phyloP scores from a whole-genome alignment of 108 stramenopile genomes.

The Nitzschia putrida region DNA sequence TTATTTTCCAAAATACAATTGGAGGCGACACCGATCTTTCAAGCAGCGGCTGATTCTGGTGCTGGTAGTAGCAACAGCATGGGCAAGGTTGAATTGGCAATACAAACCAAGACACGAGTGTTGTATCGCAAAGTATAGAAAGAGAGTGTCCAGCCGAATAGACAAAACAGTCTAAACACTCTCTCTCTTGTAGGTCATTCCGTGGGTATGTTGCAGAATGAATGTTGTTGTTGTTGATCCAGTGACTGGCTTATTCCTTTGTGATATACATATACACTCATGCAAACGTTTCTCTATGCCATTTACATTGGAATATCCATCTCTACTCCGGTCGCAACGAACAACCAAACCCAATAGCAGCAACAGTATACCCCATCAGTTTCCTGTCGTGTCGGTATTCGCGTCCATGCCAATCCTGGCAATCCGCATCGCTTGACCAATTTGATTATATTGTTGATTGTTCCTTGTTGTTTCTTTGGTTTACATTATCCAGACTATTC shows the following conservation, averaged over 20 bases:
- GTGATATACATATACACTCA: background rate
- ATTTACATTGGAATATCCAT: background rate
- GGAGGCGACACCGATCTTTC: constrained; percentile 2
- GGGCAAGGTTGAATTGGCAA: constrained; percentile 20
- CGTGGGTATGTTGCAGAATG: constrained; percentile 43
- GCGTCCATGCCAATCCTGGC: constrained; percentile 61
- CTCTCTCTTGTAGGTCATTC: no score
- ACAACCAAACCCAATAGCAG: constrained; percentile 21
- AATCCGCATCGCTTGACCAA: constrained; percentile 34
- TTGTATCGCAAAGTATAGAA: constrained; percentile 45
- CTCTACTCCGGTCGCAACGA: background rate
- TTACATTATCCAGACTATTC: no score
- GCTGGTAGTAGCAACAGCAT: background rate
- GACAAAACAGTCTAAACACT: no score
- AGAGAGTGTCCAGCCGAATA: background rate
- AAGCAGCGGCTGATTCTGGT: background rate
- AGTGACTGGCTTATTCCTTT: no score
- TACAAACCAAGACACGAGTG: constrained; percentile 15
- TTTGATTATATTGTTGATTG: constrained; percentile 55
- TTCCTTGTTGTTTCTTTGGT: no score
- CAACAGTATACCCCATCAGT: no score
- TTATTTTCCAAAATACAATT: constrained; percentile 37
- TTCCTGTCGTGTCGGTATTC: constrained; percentile 44
- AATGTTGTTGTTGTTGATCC: background rate
- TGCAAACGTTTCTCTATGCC: background rate